Percentiles rank a stretch among this genome's conserved stretches.
Evolutionary conservation across 176 grass and related monocot species (phyloP).

Genomic region (Oropetium thomaeum): DNA sequence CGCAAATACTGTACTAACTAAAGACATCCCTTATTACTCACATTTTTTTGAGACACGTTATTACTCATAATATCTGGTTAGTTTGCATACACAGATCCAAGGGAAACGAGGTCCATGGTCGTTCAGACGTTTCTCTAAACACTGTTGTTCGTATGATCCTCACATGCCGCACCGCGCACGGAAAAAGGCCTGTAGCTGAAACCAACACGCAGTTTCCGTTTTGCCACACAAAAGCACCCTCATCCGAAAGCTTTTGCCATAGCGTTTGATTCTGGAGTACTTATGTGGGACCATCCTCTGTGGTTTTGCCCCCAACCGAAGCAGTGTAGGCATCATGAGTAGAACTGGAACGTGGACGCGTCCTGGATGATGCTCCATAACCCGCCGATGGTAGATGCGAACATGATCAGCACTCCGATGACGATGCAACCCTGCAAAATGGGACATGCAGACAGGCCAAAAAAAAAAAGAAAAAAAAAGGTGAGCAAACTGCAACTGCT

Average conservation of each 20-base stretch:
- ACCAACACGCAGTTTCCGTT: neutral
- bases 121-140: neutral
- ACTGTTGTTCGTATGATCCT: neutral
- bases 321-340: constrained; percentile 19
- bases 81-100: neutral
- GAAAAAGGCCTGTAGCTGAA: neutral
- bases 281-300: neutral
- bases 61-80: neutral
- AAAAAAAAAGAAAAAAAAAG: neutral
- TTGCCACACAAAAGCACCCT: neutral
- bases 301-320: neutral
- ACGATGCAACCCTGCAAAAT: constrained; percentile 47
- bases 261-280: neutral
- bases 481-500: neutral
- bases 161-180: neutral
- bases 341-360: constrained; percentile 45
- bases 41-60: neutral
- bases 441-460: neutral
- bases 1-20: too few species aligned
- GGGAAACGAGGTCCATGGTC: neutral
- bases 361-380: constrained; percentile 52
- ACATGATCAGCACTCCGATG: constrained; percentile 68
- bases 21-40: neutral
- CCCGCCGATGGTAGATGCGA: constrained; percentile 69
- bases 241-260: neutral